Base-by-base conservation (phyloP, 139 green algal species). In the Pleodorina starrii region DNA sequence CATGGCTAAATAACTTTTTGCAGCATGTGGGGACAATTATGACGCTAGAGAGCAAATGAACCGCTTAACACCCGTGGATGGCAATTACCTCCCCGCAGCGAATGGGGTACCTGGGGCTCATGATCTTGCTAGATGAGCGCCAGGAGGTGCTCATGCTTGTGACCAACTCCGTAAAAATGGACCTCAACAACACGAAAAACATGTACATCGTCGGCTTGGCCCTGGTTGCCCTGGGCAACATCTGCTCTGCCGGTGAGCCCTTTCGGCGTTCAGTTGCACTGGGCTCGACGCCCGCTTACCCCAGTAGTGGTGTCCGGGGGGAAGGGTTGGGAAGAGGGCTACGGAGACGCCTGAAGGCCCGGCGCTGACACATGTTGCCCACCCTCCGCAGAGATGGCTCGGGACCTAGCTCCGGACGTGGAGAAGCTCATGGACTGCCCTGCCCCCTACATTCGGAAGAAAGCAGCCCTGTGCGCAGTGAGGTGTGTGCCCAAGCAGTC, bases 141-240 rank as follows among this genome's bases (percentile, higher is more conserved):
- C 97, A 99, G 85, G 98, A 99, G 93, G 97, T 99, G 81, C 96
- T 99, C n/a, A 99, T 99, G 98, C 94, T 99, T 57, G 98, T 99
- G 36, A 99, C 98, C 82, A 99, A 99, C 94, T 98, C 94, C 2
- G 71, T 99, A 12, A 99, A 99, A 92, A 98, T 98, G 81, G 97
- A 99, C 92, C 90, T 99, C 19, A 97, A 96, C 84, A 94, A 93
- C 81, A 90, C 72, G 42, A 96, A 93, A 32, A 96, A 98, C 90
- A 95, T 97, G 36, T 99, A 97, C 93, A 98, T 97, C 23, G 94
- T 97, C 23, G 98, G 98, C 3, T 92, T 99, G 50, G 97, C 98
- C 21, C 95, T 99, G 17, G 97, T 94, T 50, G 96, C 98, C 9
- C 92, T 99, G 50, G 98, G 98, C 76, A 99, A 99, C 94, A 99